Conservation (phyloP, 306 rosid genomes). For the Rosa multiflora region DNA sequence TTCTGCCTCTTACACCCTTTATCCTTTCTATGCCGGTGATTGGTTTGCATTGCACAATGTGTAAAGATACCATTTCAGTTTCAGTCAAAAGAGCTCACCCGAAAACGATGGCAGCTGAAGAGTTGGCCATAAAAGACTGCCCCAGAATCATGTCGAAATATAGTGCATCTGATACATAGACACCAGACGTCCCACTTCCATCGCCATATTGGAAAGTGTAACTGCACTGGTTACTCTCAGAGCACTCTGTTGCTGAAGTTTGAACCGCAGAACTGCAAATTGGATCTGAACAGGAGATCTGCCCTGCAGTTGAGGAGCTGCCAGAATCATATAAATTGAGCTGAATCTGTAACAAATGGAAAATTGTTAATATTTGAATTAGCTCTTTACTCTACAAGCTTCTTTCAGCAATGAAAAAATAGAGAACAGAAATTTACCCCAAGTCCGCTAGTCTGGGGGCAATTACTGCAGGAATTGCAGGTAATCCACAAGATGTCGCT, state of each 20-base stretch:
- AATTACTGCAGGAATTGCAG: slow-evolving; percentile 80
- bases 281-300: slow-evolving; percentile 71
- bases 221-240: slow-evolving; percentile 74
- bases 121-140: slow-evolving; percentile 53
- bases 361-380: neutral
- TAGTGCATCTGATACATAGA: slow-evolving; percentile 68
- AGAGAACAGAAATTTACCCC: slow-evolving; percentile 54
- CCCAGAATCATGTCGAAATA: slow-evolving; percentile 76
- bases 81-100: slow-evolving; percentile 63
- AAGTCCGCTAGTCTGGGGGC: slow-evolving; percentile 81
- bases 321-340: slow-evolving; percentile 75
- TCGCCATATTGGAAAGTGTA: slow-evolving; percentile 84
- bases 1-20: slow-evolving; percentile 12
- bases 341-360: slow-evolving; percentile 56
- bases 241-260: slow-evolving; percentile 58
- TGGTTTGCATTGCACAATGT: slow-evolving; percentile 6
- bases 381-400: slow-evolving; percentile 16
- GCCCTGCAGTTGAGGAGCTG: slow-evolving; percentile 59
- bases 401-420: slow-evolving; percentile 11
- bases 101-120: slow-evolving; percentile 71
- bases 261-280: slow-evolving; percentile 63
- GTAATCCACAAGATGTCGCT: slow-evolving; percentile 95
- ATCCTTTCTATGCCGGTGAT: slow-evolving; percentile 1
- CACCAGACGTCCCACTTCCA: slow-evolving; percentile 84
- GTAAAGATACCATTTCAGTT: slow-evolving; percentile 1